phyloP scores from a whole-genome alignment of 805 yeast genomes.

The Kodamaea leandrae region DNA sequence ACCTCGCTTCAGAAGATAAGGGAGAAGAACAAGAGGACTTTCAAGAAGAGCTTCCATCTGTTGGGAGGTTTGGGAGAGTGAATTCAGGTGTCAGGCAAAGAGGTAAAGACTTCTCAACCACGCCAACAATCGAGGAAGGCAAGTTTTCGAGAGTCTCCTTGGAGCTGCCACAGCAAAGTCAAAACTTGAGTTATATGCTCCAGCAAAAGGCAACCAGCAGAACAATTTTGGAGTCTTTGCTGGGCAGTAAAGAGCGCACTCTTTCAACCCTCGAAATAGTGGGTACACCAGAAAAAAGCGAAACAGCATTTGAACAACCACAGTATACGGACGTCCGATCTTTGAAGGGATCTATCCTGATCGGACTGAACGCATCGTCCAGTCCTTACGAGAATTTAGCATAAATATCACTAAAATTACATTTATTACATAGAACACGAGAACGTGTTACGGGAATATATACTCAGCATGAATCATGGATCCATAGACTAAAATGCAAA shows the following conservation, averaged over 20 bases:
- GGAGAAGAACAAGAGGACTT: not conserved
- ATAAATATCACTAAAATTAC: too few species aligned
- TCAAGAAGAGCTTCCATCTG: not conserved
- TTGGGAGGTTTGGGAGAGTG: too few species aligned
- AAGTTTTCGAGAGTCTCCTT: conserved; percentile 2
- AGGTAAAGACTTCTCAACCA: too few species aligned
- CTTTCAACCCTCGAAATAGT: conserved; percentile 7
- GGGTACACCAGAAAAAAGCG: not conserved
- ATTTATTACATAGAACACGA: too few species aligned
- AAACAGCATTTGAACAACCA: not conserved
- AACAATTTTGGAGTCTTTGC: conserved; percentile 10
- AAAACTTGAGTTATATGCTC: conserved; percentile 5
- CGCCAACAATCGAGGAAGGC: too few species aligned
- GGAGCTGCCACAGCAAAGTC: conserved; percentile 2
- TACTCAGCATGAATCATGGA: too few species aligned
- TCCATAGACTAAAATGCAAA: too few species aligned
- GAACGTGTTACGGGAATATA: too few species aligned
- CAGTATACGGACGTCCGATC: conserved; percentile 17
- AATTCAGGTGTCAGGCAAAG: too few species aligned
- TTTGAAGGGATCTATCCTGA: conserved; percentile 20
- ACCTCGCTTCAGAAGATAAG: conserved; percentile 4
- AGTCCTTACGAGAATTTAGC: too few species aligned
- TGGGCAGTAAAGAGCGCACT: not conserved
- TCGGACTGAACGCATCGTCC: not conserved
- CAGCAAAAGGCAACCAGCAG: conserved; percentile 7